Base-by-base conservation (phyloP, 768 basidiomycete species). In the Daedalea quercina region DNA sequence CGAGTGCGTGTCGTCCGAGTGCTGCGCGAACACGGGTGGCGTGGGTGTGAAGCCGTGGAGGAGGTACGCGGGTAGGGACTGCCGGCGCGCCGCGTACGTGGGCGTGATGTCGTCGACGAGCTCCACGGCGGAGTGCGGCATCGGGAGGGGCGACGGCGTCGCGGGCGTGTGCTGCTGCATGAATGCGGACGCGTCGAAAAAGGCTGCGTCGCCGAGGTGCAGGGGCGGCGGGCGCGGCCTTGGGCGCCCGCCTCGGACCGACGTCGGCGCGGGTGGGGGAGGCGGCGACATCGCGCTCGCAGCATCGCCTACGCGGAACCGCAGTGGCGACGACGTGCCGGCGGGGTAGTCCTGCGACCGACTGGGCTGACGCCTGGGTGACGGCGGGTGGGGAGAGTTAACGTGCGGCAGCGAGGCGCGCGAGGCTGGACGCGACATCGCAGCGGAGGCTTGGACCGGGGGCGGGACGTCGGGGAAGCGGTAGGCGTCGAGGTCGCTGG, bases 31-130 rank as follows among this genome's bases (percentile, higher is more conserved):
- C 13, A 15, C 47, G 7, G 6, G 20, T 9, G 42, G 40, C 26
- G 28, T 34, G 11, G 41, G 37, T 9, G 54, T 49, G 50, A 50
- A 23, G 31, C 51, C 42, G 33, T 60, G 56, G 9, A 57, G 37
- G 43, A 60, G 56, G 47, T 60, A 57, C 20, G 54, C 25, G 1
- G 59, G 59, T 8, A 60, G 52, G 4, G 59, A 57, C 8, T 56
- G 25, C 0, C 50, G 54, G n/a, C 56, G 56, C 12, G 42, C 22
- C n/a, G 45, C 52, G 22, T 31, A 40, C 6, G n/a, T 24, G 26
- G 28, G 17, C 22, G 35, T 42, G 12, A 15, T 11, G 31, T 33
- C 34, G 37, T 22, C 24, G 7, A 35, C 26, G 53, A 35, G 22
- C 8, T 26, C 40, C 20, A 17, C 15, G 20, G 4, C 13, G 3